These are phyloP conservation scores for Phanerochaete carnosa DNA, from an alignment of 768 basidiomycete genomes.

Conservation along the genomic window DNA sequence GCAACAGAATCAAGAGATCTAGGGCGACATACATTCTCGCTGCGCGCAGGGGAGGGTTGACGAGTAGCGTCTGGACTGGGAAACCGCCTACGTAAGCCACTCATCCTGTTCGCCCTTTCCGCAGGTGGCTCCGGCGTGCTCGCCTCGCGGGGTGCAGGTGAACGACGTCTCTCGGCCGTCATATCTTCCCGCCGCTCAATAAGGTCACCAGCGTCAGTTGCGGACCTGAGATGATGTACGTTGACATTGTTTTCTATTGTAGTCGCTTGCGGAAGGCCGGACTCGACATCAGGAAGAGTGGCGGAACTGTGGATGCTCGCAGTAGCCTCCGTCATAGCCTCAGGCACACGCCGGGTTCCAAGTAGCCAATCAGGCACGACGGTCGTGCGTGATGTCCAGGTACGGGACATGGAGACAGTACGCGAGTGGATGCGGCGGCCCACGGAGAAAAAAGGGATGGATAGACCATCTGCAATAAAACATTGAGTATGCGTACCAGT, in stretches of 20 bases:
- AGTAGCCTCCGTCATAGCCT: not conserved
- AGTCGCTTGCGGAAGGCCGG: not conserved
- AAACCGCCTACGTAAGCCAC: too few species aligned
- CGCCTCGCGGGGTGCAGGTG: not conserved
- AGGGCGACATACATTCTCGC: too few species aligned
- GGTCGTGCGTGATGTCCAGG: slow-evolving; percentile 34
- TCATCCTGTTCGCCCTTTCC: too few species aligned
- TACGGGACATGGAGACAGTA: slow-evolving; percentile 43
- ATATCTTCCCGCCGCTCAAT: slow-evolving; percentile 2
- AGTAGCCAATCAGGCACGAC: slow-evolving; percentile 45
- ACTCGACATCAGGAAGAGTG: not conserved
- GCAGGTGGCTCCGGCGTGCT: not conserved
- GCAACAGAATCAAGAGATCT: too few species aligned
- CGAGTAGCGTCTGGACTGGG: too few species aligned
- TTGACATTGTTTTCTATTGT: not conserved
- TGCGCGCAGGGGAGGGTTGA: too few species aligned
- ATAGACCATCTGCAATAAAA: slow-evolving; percentile 51
- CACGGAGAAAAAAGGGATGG: slow-evolving; percentile 64
- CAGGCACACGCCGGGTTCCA: slow-evolving; percentile 27
- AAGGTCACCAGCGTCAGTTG: slow-evolving; percentile 1
- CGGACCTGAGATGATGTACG: not conserved
- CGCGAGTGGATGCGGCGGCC: slow-evolving; percentile 44
- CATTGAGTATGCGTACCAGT: not conserved
- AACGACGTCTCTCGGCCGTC: not conserved
- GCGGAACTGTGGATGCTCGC: not conserved